Evolutionary conservation across 169 alveolate species (phyloP).

Genomic region (Toxoplasma gondii): DNA sequence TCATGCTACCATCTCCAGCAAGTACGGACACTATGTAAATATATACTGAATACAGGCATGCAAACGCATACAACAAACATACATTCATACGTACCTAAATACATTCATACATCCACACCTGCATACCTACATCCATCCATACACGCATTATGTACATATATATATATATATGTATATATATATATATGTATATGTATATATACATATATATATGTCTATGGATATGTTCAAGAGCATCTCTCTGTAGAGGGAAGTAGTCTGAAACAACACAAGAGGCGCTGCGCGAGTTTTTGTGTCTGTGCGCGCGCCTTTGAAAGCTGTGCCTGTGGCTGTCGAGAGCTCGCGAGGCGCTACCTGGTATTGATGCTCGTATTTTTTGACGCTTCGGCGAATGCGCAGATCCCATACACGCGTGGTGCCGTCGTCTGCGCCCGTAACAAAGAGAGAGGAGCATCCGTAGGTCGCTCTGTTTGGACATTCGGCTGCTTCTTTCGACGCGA

Average conservation of each 20-base stretch:
- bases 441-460: conserved; percentile 72
- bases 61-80: neutral
- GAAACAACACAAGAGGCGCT: neutral
- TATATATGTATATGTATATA: neutral
- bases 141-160: neutral
- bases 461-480: neutral
- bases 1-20: no score
- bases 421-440: conserved; percentile 84
- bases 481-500: conserved; percentile 47
- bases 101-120: neutral
- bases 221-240: neutral
- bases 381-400: conserved; percentile 72
- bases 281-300: neutral
- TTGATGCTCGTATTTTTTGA: conserved; percentile 76
- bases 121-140: neutral
- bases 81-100: neutral
- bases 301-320: neutral
- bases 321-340: neutral
- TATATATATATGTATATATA: neutral
- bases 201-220: neutral
- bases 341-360: conserved; percentile 57
- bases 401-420: conserved; percentile 85
- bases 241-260: neutral
- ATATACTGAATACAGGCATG: no score
- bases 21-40: no score